Evolutionary conservation across 176 grass and related monocot species (phyloP), one percentile per base, ranked within the genome.

Genomic region (Aegilops tauschii): DNA sequence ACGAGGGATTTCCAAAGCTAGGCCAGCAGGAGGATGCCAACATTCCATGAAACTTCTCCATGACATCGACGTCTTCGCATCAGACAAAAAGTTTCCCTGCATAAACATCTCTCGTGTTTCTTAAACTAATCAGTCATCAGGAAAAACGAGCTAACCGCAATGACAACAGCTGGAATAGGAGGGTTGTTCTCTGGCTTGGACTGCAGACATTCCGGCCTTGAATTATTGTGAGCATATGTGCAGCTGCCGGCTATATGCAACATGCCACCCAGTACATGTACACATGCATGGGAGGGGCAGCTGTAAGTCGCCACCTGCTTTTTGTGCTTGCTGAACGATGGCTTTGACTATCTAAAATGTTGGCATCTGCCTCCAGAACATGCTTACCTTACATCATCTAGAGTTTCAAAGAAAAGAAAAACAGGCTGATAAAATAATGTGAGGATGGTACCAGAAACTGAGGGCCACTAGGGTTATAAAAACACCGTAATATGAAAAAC

Each of bases 121-220:
- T 39, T 78, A 78, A 30, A 69, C 45, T 69, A 78, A 85, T 69
- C 74, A 28, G 9, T 78, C 61, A 36, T 36, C 20, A 66, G 29
- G 3, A 21, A 17, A 17, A 29, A 69, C 65, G 34, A n/a, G 45
- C 44, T 34, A 81, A 69, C 44, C 44, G 34, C 44, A 82, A 35
- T 35, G 45, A 23, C 42, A 34, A 30, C 45, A 35, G 65, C 65
- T 82, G 65, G 65, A 28, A 39, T 10, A 21, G 1, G 39, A 20
- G 76, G 59, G 63, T 12, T 72, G 81, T 18, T 73, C 68, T 42
- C 69, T 66, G 35, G 29, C 5, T n/a, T 73, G 61, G 25, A 45
- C 3, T 80, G 78, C 59, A 80, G 36, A 44, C 59, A 5, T 40
- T 81, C 65, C 17, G 28, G 61, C 37, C 59, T 18, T 80, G 35